These are phyloP conservation scores for Trichoderma simmonsii DNA, from an alignment of 2,329 filamentous ascomycete genomes.

Conservation along the genomic window DNA sequence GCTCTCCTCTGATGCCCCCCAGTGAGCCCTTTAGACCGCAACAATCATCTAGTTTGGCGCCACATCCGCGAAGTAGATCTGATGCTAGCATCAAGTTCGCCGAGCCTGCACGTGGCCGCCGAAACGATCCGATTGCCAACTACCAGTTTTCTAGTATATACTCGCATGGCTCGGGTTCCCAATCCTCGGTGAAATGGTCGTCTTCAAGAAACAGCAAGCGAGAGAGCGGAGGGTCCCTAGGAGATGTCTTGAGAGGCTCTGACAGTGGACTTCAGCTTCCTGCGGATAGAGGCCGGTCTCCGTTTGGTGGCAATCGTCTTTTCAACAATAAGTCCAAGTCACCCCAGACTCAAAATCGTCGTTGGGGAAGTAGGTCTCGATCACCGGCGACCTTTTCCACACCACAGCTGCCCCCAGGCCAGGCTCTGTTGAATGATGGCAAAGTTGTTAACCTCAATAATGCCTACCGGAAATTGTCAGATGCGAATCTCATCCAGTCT, in stretches of 20 bases:
- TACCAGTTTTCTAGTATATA: slow-evolving; percentile 63
- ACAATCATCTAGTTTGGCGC: slow-evolving; percentile 21
- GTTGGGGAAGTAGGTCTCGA: slow-evolving; percentile 41
- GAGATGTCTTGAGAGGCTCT: slow-evolving; percentile 51
- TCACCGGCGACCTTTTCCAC: slow-evolving; percentile 32
- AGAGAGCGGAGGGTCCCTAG: slow-evolving; percentile 32
- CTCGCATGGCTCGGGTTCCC: slow-evolving; percentile 48
- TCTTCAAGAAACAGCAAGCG: slow-evolving; percentile 33
- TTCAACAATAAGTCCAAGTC: slow-evolving; percentile 47
- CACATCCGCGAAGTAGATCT: slow-evolving; percentile 52
- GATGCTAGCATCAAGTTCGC: slow-evolving; percentile 49
- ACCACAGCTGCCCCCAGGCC: slow-evolving; percentile 31
- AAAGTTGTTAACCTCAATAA: slow-evolving; percentile 64
- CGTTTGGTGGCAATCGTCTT: slow-evolving; percentile 36
- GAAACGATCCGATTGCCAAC: slow-evolving; percentile 46
- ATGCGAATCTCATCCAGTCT: slow-evolving; percentile 64
- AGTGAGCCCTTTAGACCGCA: slow-evolving; percentile 24
- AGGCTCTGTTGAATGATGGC: slow-evolving; percentile 57
- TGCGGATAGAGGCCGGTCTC: slow-evolving; percentile 43
- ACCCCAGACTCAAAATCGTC: slow-evolving; percentile 46
- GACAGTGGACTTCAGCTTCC: slow-evolving; percentile 46
- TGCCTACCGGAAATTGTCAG: slow-evolving; percentile 68
- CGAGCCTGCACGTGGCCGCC: slow-evolving; percentile 33
- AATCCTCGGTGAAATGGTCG: slow-evolving; percentile 49
- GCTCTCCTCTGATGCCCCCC: slow-evolving; percentile 28